These are phyloP conservation scores for Stenogyne calaminthoides DNA, from an alignment of 305 asterid species.

Conservation along the genomic window DNA sequence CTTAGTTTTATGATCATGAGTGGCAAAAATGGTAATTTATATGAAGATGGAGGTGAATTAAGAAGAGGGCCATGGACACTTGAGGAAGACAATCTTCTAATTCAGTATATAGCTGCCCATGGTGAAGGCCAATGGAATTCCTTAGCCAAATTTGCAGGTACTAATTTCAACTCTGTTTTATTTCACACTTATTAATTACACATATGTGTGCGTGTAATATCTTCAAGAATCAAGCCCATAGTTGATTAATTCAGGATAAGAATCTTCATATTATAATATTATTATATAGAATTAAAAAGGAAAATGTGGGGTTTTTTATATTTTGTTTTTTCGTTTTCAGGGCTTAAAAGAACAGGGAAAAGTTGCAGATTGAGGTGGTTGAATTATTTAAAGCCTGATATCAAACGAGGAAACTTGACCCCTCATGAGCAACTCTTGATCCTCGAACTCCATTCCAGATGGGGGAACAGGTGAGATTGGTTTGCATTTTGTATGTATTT, in stretches of 20 bases:
- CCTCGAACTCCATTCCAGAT: slow-evolving; percentile 89
- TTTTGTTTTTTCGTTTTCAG: slow-evolving; percentile 34
- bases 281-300: not conserved
- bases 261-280: not conserved
- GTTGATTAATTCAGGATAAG: not conserved
- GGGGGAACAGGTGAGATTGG: slow-evolving; percentile 78
- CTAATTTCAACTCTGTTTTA: not conserved
- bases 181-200: not conserved
- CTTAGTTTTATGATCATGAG: slow-evolving; percentile 31
- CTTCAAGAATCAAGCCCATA: not conserved
- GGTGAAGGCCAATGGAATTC: slow-evolving; percentile 93
- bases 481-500: no score
- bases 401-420: slow-evolving; percentile 75
- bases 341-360: slow-evolving; percentile 88
- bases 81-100: slow-evolving; percentile 85
- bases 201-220: slow-evolving; percentile 4
- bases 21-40: slow-evolving; percentile 24
- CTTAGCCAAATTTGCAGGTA: slow-evolving; percentile 80
- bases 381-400: slow-evolving; percentile 86
- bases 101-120: slow-evolving; percentile 54
- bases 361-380: slow-evolving; percentile 96
- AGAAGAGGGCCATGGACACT: slow-evolving; percentile 96
- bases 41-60: slow-evolving; percentile 55
- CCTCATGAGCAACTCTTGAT: slow-evolving; percentile 84
- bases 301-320: not conserved